phyloP scores from a whole-genome alignment of 768 basidiomycete species.

The Rhizopogon roseolus region DNA sequence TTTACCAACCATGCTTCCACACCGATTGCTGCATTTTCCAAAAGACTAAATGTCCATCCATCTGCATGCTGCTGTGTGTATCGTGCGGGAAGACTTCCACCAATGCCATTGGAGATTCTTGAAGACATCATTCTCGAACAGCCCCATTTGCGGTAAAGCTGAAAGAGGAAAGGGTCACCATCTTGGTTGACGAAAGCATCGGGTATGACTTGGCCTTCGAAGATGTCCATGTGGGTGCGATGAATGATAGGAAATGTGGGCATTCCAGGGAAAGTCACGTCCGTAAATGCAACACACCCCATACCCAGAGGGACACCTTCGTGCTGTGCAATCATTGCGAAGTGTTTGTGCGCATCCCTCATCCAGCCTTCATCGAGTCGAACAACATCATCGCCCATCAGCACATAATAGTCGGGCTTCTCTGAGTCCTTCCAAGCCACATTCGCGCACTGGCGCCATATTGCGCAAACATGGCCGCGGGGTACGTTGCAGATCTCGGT shows the following conservation, averaged over 20 bases:
- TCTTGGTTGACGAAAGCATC: constrained; percentile 54
- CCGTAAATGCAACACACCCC: constrained; percentile 56
- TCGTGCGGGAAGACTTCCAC: constrained; percentile 41
- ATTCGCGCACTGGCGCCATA: constrained; percentile 49
- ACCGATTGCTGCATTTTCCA: too few species aligned
- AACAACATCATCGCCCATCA: constrained; percentile 54
- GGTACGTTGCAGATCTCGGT: constrained; percentile 36
- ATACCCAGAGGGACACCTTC: constrained; percentile 38
- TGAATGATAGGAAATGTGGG: constrained; percentile 58
- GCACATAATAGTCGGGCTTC: constrained; percentile 43
- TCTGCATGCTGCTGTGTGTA: constrained; percentile 40
- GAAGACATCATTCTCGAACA: constrained; percentile 41
- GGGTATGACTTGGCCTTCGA: constrained; percentile 45
- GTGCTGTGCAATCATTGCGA: constrained; percentile 27
- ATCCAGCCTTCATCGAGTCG: constrained; percentile 52
- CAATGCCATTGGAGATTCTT: constrained; percentile 39
- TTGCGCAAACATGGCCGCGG: constrained; percentile 43
- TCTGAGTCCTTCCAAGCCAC: constrained; percentile 46
- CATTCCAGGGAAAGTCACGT: constrained; percentile 53
- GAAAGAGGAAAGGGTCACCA: constrained; percentile 53
- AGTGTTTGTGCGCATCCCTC: constrained; percentile 34
- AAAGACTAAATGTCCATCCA: constrained; percentile 29
- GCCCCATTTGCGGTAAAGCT: constrained; percentile 55
- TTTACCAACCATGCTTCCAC: too few species aligned
- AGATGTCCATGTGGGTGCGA: constrained; percentile 51